Evolutionary conservation across 176 grass and related monocot species (phyloP).

Genomic region (Otatea glauca): DNA sequence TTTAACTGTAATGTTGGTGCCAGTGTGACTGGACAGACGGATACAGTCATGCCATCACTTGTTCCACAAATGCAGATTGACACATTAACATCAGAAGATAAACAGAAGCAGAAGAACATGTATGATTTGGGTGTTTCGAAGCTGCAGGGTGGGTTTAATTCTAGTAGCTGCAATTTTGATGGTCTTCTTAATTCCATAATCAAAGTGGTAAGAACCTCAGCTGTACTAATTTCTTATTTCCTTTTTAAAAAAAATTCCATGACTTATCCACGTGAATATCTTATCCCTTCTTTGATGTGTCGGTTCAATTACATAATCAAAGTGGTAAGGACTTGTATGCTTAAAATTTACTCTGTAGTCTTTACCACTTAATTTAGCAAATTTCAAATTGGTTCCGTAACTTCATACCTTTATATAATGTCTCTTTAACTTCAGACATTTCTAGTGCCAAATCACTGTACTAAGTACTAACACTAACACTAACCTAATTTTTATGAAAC

Average conservation of each 20-base stretch:
- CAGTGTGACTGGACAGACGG: conserved; percentile 45
- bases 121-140: conserved; percentile 57
- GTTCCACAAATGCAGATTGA: conserved; percentile 50
- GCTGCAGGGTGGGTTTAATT: conserved; percentile 59
- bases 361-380: neutral
- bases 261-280: neutral
- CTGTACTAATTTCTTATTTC: neutral
- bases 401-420: neutral
- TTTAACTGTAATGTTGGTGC: conserved; percentile 47
- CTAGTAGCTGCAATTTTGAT: conserved; percentile 70
- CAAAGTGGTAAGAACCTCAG: conserved; percentile 70
- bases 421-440: neutral
- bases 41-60: conserved; percentile 38
- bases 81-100: conserved; percentile 43
- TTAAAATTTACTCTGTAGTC: neutral
- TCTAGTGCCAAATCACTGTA: neutral
- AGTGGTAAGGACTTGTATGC: neutral
- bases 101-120: conserved; percentile 55
- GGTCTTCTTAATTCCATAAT: conserved; percentile 84
- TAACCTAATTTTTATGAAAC: neutral
- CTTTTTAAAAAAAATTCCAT: neutral
- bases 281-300: neutral
- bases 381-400: neutral
- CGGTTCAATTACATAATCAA: too few relatives aligned
- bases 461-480: neutral